Evolutionary conservation across 192 early-diverging fungal genomes (phyloP).

Genomic region (Cladochytrium replicatum): DNA sequence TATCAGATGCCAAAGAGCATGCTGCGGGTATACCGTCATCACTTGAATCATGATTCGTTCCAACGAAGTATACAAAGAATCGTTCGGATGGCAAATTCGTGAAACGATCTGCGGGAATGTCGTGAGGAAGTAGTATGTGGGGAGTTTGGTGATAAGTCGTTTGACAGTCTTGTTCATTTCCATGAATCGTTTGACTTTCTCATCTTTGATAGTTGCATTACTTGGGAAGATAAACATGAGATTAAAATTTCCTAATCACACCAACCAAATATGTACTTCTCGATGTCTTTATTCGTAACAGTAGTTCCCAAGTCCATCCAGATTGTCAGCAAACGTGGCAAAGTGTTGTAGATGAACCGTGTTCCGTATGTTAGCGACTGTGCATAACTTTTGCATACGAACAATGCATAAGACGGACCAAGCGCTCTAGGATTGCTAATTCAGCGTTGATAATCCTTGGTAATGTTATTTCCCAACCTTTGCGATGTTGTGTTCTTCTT

Average conservation of each 20-base stretch:
- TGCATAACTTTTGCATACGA: constrained; percentile 34
- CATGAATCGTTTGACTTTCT: constrained; percentile 40
- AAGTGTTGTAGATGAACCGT: constrained; percentile 71
- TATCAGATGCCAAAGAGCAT: constrained; percentile 81
- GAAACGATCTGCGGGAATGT: constrained; percentile 83
- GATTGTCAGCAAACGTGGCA: constrained; percentile 74
- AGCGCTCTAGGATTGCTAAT: not conserved
- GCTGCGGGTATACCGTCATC: constrained; percentile 65
- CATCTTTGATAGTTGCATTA: constrained; percentile 8
- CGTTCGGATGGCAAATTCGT: constrained; percentile 66
- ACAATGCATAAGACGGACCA: constrained; percentile 1
- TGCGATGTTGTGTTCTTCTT: no score
- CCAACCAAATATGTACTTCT: not conserved
- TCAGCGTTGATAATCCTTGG: no score
- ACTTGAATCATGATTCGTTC: constrained; percentile 62
- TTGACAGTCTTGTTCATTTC: constrained; percentile 38
- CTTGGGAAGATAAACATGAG: not conserved
- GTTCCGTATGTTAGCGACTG: constrained; percentile 54
- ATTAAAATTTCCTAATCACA: constrained; percentile 2
- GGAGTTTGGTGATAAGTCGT: constrained; percentile 46
- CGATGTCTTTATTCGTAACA: not conserved
- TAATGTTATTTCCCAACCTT: no score
- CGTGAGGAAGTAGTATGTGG: constrained; percentile 62
- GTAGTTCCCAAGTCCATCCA: constrained; percentile 67
- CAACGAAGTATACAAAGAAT: constrained; percentile 52